Conservation (phyloP, 1,284 basidiomycete genomes). For the Cystobasidiaceae sp. region DNA sequence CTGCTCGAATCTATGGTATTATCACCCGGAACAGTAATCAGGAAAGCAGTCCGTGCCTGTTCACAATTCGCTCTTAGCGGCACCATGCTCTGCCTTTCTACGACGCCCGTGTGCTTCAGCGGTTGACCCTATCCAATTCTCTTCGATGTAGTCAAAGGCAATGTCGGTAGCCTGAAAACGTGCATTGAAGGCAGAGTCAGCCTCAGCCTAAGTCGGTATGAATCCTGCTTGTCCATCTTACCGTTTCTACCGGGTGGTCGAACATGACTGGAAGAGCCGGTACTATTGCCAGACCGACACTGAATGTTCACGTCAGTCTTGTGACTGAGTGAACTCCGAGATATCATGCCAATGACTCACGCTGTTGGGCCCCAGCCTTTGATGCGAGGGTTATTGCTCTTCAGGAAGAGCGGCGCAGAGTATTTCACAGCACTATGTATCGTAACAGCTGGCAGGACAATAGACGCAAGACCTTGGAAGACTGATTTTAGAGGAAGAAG, state of each 20-base stretch:
- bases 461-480: conserved; percentile 84
- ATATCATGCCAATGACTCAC: not conserved
- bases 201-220: not conserved
- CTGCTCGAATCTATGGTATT: no score
- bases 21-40: no score
- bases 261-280: conserved; percentile 75
- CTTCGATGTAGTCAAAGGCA: conserved; percentile 28
- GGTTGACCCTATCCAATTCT: conserved; percentile 25
- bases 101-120: conserved; percentile 16
- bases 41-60: no score
- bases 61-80: no score
- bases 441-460: conserved; percentile 58
- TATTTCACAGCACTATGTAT: conserved; percentile 71
- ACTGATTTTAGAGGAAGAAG: conserved; percentile 31
- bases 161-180: conserved; percentile 4
- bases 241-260: conserved; percentile 44
- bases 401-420: conserved; percentile 29
- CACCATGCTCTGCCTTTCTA: conserved; percentile 15
- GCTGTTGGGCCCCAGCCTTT: conserved; percentile 35
- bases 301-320: conserved; percentile 1
- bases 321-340: conserved; percentile 18
- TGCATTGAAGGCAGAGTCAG: not conserved
- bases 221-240: not conserved
- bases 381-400: conserved; percentile 16
- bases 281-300: conserved; percentile 57